Conservation (phyloP, 495 filamentous ascomycete species). For the Jackrogersella multiformis region DNA sequence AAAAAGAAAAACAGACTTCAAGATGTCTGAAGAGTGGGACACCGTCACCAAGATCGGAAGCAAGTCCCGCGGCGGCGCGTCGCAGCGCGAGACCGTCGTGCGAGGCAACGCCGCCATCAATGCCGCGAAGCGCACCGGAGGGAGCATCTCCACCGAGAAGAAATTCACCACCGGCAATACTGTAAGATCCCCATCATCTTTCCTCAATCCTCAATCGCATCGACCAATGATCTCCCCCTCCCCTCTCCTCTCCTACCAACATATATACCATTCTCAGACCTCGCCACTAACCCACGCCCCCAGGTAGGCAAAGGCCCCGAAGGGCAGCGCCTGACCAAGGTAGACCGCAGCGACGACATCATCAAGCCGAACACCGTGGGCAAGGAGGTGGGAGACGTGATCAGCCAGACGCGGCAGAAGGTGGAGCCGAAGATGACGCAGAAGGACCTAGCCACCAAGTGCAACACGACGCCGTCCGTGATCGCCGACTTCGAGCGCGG, state of each 20-base stretch:
- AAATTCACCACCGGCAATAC: slow-evolving; percentile 80
- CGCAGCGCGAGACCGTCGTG: slow-evolving; percentile 83
- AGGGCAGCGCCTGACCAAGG: slow-evolving; percentile 96
- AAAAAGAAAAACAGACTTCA: no score
- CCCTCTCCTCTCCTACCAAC: background rate
- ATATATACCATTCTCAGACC: no score
- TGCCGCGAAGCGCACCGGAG: slow-evolving; percentile 83
- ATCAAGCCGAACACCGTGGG: slow-evolving; percentile 94
- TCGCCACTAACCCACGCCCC: slow-evolving; percentile 12
- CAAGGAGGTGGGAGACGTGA: slow-evolving; percentile 78
- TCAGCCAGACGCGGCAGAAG: slow-evolving; percentile 73
- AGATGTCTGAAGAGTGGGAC: slow-evolving; percentile 81
- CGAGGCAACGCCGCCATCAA: slow-evolving; percentile 88
- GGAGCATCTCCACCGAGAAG: slow-evolving; percentile 88
- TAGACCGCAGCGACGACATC: slow-evolving; percentile 97
- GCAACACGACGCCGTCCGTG: slow-evolving; percentile 82
- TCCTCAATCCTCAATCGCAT: background rate
- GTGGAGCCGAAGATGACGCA: slow-evolving; percentile 92
- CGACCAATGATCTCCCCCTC: background rate
- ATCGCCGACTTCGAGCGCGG: slow-evolving; percentile 89
- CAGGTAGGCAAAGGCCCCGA: slow-evolving; percentile 60
- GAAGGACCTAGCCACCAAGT: slow-evolving; percentile 94
- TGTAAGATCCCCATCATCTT: slow-evolving; percentile 63
- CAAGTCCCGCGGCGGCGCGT: slow-evolving; percentile 71
- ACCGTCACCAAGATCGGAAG: slow-evolving; percentile 90